A percentile compares a stretch with the other conserved stretches of the same genome.
phyloP scores from a whole-genome alignment of 495 filamentous ascomycete genomes.

The Daldinia concentrica region DNA sequence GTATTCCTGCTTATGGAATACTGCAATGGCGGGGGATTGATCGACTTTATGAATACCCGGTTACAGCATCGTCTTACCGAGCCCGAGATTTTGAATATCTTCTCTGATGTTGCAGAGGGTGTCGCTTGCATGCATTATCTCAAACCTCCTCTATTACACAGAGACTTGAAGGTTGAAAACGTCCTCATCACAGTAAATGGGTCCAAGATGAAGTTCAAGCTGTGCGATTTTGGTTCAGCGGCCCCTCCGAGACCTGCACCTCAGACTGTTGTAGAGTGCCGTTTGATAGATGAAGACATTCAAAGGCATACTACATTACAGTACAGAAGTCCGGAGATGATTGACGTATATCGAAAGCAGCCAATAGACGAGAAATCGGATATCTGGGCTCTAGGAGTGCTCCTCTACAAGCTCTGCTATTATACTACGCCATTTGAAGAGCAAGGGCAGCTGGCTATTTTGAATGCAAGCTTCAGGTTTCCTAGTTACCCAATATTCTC shows the following conservation, averaged over 20 bases:
- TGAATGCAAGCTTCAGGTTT: slow-evolving; percentile 95
- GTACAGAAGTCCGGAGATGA: slow-evolving; percentile 98
- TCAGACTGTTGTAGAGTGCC: slow-evolving; percentile 83
- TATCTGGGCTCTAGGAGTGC: slow-evolving; percentile 95
- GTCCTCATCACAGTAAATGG: slow-evolving; percentile 82
- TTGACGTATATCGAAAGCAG: slow-evolving; percentile 95
- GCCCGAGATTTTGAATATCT: slow-evolving; percentile 96
- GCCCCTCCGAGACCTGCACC: slow-evolving; percentile 86
- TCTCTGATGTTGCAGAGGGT: slow-evolving; percentile 92
- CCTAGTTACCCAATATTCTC: slow-evolving; percentile 89
- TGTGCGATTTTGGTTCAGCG: slow-evolving; percentile 97
- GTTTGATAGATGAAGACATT: slow-evolving; percentile 93
- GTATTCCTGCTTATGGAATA: slow-evolving; percentile 99
- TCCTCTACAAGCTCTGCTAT: slow-evolving; percentile 98
- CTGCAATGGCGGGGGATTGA: slow-evolving; percentile 84
- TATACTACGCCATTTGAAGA: slow-evolving; percentile 99
- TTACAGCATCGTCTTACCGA: slow-evolving; percentile 96
- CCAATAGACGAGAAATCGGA: slow-evolving; percentile 99
- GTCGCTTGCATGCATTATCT: slow-evolving; percentile 99
- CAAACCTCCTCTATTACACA: slow-evolving; percentile 89
- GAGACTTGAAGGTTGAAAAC: slow-evolving; percentile 98
- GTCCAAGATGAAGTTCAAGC: slow-evolving; percentile 76
- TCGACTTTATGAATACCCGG: slow-evolving; percentile 99
- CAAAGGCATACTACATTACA: slow-evolving; percentile 97
- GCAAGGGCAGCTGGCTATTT: slow-evolving; percentile 95